Percentiles rank a stretch among this genome's conserved stretches.
These are phyloP conservation scores for Psilocybe cubensis DNA, from an alignment of 768 basidiomycete species.

Conservation along the genomic window DNA sequence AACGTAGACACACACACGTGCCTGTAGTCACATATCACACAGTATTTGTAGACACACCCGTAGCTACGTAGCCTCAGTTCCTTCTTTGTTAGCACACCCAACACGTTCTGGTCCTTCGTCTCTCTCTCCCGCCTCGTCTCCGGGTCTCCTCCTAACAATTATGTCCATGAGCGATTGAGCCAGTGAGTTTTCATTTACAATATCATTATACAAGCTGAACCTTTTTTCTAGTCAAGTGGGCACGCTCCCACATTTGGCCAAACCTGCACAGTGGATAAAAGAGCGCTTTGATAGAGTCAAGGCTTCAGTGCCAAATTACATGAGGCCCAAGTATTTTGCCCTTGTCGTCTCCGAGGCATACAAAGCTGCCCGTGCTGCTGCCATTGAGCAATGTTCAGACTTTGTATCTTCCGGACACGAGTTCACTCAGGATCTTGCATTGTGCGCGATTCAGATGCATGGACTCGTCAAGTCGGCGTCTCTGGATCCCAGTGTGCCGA, in stretches of 20 bases:
- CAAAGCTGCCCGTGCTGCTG: conserved; percentile 84
- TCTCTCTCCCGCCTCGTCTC: too few relatives aligned
- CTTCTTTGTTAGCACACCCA: too few relatives aligned
- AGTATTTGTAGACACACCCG: too few relatives aligned
- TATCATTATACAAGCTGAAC: not conserved
- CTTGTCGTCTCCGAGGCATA: conserved; percentile 90
- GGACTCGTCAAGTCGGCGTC: conserved; percentile 91
- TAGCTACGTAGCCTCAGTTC: too few relatives aligned
- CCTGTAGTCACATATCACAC: too few relatives aligned
- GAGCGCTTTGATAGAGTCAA: conserved; percentile 88
- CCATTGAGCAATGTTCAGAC: conserved; percentile 86
- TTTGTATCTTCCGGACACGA: conserved; percentile 84
- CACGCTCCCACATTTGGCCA: conserved; percentile 66
- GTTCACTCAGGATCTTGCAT: conserved; percentile 89
- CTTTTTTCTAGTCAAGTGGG: conserved; percentile 52
- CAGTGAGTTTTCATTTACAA: conserved; percentile 52
- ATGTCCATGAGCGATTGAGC: conserved; percentile 69
- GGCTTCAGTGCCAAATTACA: conserved; percentile 73
- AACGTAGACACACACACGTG: too few relatives aligned
- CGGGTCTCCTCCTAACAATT: too few relatives aligned
- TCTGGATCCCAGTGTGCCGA: conserved; percentile 68
- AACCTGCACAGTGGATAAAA: conserved; percentile 83
- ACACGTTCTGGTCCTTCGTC: too few relatives aligned
- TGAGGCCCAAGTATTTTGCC: conserved; percentile 97
- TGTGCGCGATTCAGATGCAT: conserved; percentile 89